Percentiles rank a stretch among this genome's conserved stretches.
Conservation (phyloP, 345 rosid species). For the Syzygium jambos region DNA sequence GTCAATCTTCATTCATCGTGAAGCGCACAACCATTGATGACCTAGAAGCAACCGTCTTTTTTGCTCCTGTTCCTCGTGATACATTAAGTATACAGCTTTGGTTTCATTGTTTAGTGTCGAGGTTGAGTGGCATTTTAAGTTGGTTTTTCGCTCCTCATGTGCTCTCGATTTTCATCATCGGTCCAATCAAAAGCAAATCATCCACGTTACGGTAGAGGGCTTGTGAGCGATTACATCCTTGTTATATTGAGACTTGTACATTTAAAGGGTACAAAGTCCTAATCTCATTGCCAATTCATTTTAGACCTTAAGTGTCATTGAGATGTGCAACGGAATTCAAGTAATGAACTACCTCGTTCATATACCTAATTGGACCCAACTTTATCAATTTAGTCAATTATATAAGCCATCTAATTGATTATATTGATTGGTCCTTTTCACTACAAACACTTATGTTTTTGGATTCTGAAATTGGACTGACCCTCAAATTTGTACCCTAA, state of each 20-base stretch:
- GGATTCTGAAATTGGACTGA: not conserved
- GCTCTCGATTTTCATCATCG: not conserved
- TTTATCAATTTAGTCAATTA: not conserved
- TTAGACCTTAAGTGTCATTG: not conserved
- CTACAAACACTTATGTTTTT: not conserved
- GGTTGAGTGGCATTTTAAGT: not conserved
- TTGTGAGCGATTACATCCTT: not conserved
- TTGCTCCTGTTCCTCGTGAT: not conserved
- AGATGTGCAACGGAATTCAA: not conserved
- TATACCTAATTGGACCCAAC: not conserved
- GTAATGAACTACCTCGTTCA: not conserved
- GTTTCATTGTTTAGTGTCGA: not conserved
- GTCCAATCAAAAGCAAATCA: not conserved
- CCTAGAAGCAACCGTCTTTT: not conserved
- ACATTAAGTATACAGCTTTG: not conserved
- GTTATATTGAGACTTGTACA: not conserved
- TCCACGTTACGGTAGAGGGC: not conserved
- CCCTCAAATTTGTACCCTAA: not conserved
- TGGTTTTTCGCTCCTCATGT: not conserved
- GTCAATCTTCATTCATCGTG: not conserved
- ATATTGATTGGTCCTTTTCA: not conserved
- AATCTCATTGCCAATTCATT: too few species aligned
- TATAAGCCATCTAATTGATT: not conserved
- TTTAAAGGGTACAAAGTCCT: not conserved
- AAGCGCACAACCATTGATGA: not conserved